Evolutionary conservation across 2,329 filamentous ascomycete genomes (phyloP), one percentile per base, ranked within the genome.

Genomic region (Metarhizium album): DNA sequence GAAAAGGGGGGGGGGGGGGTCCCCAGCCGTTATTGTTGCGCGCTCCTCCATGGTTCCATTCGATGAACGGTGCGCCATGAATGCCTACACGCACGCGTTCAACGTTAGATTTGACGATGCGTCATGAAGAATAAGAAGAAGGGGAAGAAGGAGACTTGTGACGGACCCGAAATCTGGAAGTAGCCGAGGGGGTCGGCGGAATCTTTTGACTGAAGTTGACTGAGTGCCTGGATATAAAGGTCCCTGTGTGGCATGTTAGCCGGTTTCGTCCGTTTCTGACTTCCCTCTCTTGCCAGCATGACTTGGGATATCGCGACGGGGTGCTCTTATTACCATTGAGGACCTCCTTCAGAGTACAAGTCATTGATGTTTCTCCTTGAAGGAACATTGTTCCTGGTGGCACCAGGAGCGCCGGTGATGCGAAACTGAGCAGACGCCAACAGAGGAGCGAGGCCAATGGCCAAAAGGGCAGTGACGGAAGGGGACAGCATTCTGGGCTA

Each of bases 131-230:
- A n/a, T n/a, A n/a, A n/a, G n/a, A n/a, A n/a, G n/a, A n/a, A n/a
- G n/a, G n/a, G n/a, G 18, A 48, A 24, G 20, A 27, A 48, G 11
- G 2, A 14, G 7, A n/a, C 9, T 42, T 14, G 22, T 40, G 14
- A 51, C 48, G 16, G 64, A 74, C 76, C 75, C 46, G 65, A 61
- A 51, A 80, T 61, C 50, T 75, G 69, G 56, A 76, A 79, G 59
- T 71, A 79, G 1, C 76, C 79, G 50, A 67, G 55, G 45, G 67
- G 64, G 37, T 78, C 68, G 4, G 62, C 59, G 48, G 72, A 62
- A 51, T 70, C 58, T 27, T 60, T 61, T 2, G 64, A 63, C 50
- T 77, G 70, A 54, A 79, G 65, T 22, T 66, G 62, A 35, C 62
- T 60, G 18, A 79, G 58, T 13, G 73, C 71, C 40, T 69, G 69